Base-by-base conservation (phyloP, 1,139 yeast genomes). In the Pichia sp. region DNA sequence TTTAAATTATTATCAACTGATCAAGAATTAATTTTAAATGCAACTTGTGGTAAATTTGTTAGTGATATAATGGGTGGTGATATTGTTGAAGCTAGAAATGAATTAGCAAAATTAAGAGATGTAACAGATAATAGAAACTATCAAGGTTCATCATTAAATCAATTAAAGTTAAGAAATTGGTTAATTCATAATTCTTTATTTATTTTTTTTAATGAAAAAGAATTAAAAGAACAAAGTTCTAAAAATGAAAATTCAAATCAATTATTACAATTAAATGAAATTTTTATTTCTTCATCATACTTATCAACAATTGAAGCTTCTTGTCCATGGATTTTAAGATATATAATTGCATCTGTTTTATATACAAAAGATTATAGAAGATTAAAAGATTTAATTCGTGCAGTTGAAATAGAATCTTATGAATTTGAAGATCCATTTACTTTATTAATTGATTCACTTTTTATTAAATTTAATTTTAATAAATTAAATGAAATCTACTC, bases 1-100 rank as follows among this genome's bases (percentile, higher is more conserved):
- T 78, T 76, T 59, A 66, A 80, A 58, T 69, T 74, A 20, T 63
- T 78, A 28, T 74, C 81, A 22, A 71, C 74, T 31, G 72, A 77
- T 56, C 63, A 64, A 49, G 71, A 73, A 28, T 61, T 72, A 49
- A 69, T 73, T 48, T 60, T 73, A 40, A 73, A 76, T 46, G 80
- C 82, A 25, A 75, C 81, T n/a, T 78, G 82, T 81, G 82, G 82
- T 57, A 74, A 74, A 55, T 63, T 78, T 20, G 80, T 83, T 1
- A 68, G 77, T 35, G 81, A 76, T 52, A 75, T 79, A 50, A 65
- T 77, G 50, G 67, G 73, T 33, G 62, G 70, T 48, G 71, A 77
- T 49, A 73, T 77, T 75, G 70, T 66, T 28, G 69, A 70, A 38
- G 76, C 81, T 3, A 57, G 69, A 34, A 77, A 73, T 51, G 81